Evolutionary conservation across 2,329 filamentous ascomycete genomes (phyloP).

Genomic region (Botrytis byssoidea): DNA sequence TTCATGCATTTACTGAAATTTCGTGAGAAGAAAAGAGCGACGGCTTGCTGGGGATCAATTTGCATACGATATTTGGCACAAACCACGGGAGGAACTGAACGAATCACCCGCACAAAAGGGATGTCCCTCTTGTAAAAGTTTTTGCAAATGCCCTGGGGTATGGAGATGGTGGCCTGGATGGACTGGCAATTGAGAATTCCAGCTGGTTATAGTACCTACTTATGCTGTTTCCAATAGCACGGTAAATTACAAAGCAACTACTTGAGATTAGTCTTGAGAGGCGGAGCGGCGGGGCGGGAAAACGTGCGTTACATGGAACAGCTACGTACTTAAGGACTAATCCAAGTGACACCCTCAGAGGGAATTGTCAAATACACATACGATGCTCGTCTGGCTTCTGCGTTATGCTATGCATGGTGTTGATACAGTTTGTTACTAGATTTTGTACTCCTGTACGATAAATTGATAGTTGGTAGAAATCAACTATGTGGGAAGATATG

Average conservation of each 20-base stretch:
- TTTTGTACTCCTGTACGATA: neutral
- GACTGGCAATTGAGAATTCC: neutral
- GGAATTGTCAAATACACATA: neutral
- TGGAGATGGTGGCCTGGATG: constrained; percentile 7
- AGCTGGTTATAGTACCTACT: neutral
- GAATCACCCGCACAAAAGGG: neutral
- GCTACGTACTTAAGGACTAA: neutral
- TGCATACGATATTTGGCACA: constrained; percentile 9
- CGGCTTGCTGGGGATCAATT: constrained; percentile 12
- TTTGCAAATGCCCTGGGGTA: neutral
- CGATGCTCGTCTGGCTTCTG: neutral
- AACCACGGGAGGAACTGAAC: constrained; percentile 13
- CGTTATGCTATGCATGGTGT: neutral
- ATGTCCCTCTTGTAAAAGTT: neutral
- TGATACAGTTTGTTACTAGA: neutral
- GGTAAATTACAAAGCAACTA: neutral
- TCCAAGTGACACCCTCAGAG: neutral
- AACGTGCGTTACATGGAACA: neutral
- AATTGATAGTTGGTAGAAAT: neutral
- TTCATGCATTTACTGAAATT: constrained; percentile 3
- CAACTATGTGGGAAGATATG: neutral
- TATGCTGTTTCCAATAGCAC: neutral
- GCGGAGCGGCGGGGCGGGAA: neutral
- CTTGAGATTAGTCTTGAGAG: neutral
- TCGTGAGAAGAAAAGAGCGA: neutral